Evolutionary conservation across 495 filamentous ascomycete genomes (phyloP).

Genomic region (Penicillium subrubescens): DNA sequence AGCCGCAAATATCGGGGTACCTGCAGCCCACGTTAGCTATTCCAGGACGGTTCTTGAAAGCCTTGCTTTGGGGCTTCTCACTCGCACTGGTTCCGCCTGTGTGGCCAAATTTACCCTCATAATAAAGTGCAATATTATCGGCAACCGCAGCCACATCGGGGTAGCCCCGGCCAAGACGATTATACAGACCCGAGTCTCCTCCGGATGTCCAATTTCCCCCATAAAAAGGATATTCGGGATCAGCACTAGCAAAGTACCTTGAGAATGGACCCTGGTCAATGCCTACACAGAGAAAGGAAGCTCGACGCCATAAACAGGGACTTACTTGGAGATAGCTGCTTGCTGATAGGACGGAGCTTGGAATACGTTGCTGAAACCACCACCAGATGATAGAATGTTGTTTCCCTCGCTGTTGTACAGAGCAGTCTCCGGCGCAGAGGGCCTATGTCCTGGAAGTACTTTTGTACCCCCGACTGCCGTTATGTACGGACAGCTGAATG

Average conservation of each 20-base stretch:
- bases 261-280: neutral
- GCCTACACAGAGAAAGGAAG: neutral
- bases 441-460: neutral
- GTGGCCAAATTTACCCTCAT: neutral
- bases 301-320: neutral
- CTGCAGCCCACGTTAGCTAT: neutral
- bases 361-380: conserved; percentile 1
- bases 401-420: neutral
- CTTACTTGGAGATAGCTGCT: neutral
- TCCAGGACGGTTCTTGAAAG: neutral
- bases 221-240: neutral
- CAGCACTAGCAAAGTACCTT: neutral
- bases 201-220: neutral
- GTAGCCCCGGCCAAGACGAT: conserved; percentile 3
- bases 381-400: conserved; percentile 1
- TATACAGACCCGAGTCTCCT: neutral
- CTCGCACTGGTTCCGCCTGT: conserved; percentile 2
- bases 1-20: conserved; percentile 2
- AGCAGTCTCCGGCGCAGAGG: neutral
- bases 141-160: conserved; percentile 4
- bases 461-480: neutral
- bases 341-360: neutral
- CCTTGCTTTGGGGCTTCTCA: neutral
- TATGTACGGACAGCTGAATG: neutral
- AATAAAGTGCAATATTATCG: neutral